phyloP scores from a whole-genome alignment of 768 basidiomycete genomes.

The Agrocybe praecox region DNA sequence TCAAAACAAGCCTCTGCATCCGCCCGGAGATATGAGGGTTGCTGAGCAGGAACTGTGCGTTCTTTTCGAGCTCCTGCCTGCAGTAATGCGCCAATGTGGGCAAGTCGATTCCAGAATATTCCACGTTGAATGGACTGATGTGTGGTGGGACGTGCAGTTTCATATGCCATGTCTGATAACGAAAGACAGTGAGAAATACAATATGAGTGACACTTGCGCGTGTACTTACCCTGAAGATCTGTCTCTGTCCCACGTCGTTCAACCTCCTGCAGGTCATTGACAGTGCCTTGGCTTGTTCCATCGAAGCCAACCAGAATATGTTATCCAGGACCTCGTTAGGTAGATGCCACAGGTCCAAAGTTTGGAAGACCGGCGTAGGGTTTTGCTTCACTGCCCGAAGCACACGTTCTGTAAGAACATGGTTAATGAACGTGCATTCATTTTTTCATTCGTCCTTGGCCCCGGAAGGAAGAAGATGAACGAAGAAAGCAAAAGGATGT shows the following conservation, averaged over 20 bases:
- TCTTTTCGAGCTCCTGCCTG: constrained; percentile 15
- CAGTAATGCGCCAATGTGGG: constrained; percentile 17
- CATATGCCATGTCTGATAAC: constrained; percentile 18
- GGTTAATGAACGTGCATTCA: too few species aligned
- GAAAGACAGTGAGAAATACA: neutral
- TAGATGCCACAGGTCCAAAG: constrained; percentile 14
- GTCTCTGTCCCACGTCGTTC: constrained; percentile 20
- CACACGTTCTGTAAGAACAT: constrained; percentile 12
- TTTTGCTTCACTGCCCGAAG: constrained; percentile 19
- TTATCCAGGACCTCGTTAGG: constrained; percentile 23
- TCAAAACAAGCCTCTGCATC: constrained; percentile 18
- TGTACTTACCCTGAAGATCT: constrained; percentile 20
- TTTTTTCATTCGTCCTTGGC: too few species aligned
- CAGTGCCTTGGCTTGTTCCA: constrained; percentile 15
- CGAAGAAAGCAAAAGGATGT: neutral
- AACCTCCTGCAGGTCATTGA: constrained; percentile 18
- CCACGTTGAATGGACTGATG: constrained; percentile 19
- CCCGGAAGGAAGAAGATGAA: neutral
- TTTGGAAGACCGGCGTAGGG: constrained; percentile 22
- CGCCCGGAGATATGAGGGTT: constrained; percentile 15
- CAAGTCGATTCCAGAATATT: constrained; percentile 19
- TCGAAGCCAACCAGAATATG: constrained; percentile 13
- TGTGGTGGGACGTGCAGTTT: constrained; percentile 18
- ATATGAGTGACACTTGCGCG: neutral
- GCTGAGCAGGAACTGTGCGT: constrained; percentile 15